Conservation (phyloP, 129 eudicot species). For the Gnaphalium uliginosum region DNA sequence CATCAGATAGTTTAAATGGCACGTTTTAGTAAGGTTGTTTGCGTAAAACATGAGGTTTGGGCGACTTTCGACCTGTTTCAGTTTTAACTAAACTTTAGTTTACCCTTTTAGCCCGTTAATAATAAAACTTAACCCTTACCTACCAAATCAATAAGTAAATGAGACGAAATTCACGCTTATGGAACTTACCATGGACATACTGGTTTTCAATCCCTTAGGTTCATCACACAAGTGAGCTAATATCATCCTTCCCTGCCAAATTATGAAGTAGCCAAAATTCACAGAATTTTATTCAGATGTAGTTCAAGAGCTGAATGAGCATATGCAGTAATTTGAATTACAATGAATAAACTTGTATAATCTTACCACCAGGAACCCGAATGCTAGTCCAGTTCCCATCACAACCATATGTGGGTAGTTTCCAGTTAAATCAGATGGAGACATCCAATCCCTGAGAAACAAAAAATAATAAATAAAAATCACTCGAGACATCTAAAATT, state of each 20-base stretch:
- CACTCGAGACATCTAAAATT: not conserved
- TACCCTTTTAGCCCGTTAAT: not conserved
- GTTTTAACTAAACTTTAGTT: not conserved
- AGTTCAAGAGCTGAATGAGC: not conserved
- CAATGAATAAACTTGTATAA: not conserved
- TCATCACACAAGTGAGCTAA: conserved; percentile 97
- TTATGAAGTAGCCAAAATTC: conserved; percentile 10
- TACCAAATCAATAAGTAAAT: not conserved
- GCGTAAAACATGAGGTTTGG: not conserved
- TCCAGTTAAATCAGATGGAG: conserved; percentile 65
- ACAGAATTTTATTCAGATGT: not conserved
- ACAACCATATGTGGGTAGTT: conserved; percentile 82
- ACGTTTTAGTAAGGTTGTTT: no score
- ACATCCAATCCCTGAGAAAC: conserved; percentile 73
- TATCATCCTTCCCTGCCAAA: conserved; percentile 96
- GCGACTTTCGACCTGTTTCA: not conserved
- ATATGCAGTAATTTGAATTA: not conserved
- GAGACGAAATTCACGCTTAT: not conserved
- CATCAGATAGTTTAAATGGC: no score
- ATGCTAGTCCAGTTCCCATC: conserved; percentile 89
- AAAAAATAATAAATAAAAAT: not conserved
- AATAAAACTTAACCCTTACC: not conserved
- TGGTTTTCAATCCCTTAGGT: conserved; percentile 99
- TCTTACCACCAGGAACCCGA: conserved; percentile 97
- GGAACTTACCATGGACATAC: conserved; percentile 83